A percentile compares a stretch with the other conserved stretches of the same genome.
These are phyloP conservation scores for Rutstroemia sp. DNA, from an alignment of 2,329 filamentous ascomycete genomes.

Conservation along the genomic window DNA sequence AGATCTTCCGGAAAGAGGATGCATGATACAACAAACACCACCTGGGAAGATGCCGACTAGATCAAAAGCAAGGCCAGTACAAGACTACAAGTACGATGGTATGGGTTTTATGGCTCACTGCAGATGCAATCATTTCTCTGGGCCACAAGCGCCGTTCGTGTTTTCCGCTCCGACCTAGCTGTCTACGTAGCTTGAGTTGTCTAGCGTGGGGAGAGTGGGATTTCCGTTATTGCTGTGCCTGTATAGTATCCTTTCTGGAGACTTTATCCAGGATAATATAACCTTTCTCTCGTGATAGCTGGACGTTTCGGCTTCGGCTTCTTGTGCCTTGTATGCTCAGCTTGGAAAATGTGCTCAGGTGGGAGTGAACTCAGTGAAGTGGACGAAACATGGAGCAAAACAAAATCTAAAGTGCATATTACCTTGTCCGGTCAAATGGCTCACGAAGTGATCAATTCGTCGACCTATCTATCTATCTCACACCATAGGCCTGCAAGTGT, in stretches of 20 bases:
- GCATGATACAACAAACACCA: background rate
- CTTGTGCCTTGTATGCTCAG: background rate
- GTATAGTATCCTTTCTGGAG: background rate
- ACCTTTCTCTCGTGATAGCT: background rate
- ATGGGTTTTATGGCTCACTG: constrained; percentile 3
- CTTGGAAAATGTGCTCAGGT: background rate
- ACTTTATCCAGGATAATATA: constrained; percentile 8
- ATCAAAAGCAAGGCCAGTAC: background rate
- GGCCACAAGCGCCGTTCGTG: constrained; percentile 5
- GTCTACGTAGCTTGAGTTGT: background rate
- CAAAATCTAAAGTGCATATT: constrained; percentile 1
- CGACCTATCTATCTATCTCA: constrained; percentile 2
- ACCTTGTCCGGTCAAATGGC: constrained; percentile 2
- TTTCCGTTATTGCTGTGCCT: background rate
- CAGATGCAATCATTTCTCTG: constrained; percentile 1
- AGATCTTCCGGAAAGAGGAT: background rate
- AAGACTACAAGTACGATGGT: background rate
- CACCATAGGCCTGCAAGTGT: background rate
- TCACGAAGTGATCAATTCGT: constrained; percentile 5
- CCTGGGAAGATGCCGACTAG: background rate
- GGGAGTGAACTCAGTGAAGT: background rate
- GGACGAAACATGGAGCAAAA: constrained; percentile 1
- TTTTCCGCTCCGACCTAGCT: background rate
- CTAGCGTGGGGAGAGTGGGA: constrained; percentile 9
- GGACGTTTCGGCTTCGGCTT: constrained; percentile 3